These are phyloP conservation scores for Talaromyces atroroseus DNA, from an alignment of 2,329 filamentous ascomycete genomes.

Conservation along the genomic window DNA sequence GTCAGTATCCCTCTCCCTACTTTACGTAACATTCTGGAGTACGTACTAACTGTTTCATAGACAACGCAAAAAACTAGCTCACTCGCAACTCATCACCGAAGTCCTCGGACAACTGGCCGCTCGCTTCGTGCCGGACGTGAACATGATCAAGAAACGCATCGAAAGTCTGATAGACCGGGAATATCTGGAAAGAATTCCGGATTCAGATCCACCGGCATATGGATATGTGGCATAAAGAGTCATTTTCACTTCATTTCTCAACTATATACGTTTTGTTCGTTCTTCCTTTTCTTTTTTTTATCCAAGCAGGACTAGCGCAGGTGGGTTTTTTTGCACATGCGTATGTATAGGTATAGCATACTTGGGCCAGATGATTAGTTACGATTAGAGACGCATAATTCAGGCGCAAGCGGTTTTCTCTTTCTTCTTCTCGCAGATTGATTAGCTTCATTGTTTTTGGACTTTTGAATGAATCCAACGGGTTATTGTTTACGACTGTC, in stretches of 20 bases:
- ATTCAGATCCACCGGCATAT: constrained; percentile 41
- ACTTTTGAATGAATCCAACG: too few relatives aligned
- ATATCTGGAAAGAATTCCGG: constrained; percentile 43
- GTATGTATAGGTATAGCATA: background rate
- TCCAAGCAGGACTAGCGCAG: constrained; percentile 6
- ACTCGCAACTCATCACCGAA: constrained; percentile 47
- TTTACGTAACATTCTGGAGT: constrained; percentile 38
- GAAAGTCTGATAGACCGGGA: constrained; percentile 51
- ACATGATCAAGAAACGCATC: constrained; percentile 50
- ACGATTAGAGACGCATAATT: constrained; percentile 6
- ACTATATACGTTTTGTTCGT: background rate
- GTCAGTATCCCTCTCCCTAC: constrained; percentile 24
- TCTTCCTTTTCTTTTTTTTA: background rate
- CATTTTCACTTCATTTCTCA: background rate
- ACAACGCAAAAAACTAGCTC: constrained; percentile 45
- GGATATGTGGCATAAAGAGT: constrained; percentile 37
- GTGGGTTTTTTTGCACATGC: background rate
- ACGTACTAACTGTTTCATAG: constrained; percentile 27
- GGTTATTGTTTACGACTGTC: too few relatives aligned
- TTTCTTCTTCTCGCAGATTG: background rate
- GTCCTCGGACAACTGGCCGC: constrained; percentile 44
- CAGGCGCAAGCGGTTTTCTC: constrained; percentile 2
- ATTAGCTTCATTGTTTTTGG: too few relatives aligned
- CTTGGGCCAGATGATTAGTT: background rate
- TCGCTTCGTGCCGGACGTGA: constrained; percentile 47